A percentile compares a stretch with the other conserved stretches of the same genome.
Conservation (phyloP, 148 eudicot species). For the Suaeda aralocaspica region DNA sequence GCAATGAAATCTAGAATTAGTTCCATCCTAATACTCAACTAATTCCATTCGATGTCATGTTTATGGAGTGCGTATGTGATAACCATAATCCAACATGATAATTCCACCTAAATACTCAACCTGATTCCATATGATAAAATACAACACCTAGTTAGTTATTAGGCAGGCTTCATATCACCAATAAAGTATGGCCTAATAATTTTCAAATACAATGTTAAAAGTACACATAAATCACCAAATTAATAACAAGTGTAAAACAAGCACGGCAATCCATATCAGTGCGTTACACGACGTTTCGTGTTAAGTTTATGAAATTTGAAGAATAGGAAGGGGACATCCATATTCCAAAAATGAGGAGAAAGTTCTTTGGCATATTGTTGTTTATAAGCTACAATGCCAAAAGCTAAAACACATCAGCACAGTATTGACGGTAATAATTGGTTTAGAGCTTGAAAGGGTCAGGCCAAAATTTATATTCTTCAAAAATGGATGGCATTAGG, state of each 20-base stretch:
- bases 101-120: conserved; percentile 14
- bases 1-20: neutral
- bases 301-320: neutral
- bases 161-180: conserved; percentile 11
- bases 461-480: conserved; percentile 23
- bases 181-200: neutral
- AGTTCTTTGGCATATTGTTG: conserved; percentile 13
- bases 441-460: conserved; percentile 18
- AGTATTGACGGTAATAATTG: conserved; percentile 14
- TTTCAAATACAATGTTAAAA: neutral
- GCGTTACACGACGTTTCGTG: conserved; percentile 26
- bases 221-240: neutral
- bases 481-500: conserved; percentile 19
- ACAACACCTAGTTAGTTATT: conserved; percentile 3
- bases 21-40: neutral
- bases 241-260: neutral
- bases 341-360: conserved; percentile 5
- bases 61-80: neutral
- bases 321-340: conserved; percentile 4
- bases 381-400: conserved; percentile 2
- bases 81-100: neutral
- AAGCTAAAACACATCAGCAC: conserved; percentile 23
- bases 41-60: neutral
- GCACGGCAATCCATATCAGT: conserved; percentile 11
- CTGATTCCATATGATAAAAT: neutral